phyloP scores from a whole-genome alignment of 2,329 filamentous ascomycete genomes.

The Pyrenochaeta sp. region DNA sequence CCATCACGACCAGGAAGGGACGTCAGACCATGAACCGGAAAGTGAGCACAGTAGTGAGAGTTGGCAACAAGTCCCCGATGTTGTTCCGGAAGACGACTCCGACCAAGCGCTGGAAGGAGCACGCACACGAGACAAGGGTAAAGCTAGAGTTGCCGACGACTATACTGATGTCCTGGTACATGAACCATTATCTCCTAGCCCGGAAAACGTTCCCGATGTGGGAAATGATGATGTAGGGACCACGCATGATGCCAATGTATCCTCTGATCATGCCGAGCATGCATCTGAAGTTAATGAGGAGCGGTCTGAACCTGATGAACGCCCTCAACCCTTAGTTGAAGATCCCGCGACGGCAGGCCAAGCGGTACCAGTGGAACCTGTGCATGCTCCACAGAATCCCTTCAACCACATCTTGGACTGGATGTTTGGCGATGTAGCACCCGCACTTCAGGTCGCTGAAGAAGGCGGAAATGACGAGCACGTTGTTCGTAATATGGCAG shows the following conservation, averaged over 20 bases:
- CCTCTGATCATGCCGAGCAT: constrained; percentile 10
- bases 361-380: constrained; percentile 17
- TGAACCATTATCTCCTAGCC: constrained; percentile 3
- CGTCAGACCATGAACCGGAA: constrained; percentile 38
- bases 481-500: constrained; percentile 65
- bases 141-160: constrained; percentile 29
- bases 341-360: constrained; percentile 9
- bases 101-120: constrained; percentile 38
- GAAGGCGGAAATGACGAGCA: constrained; percentile 63
- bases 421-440: constrained; percentile 59
- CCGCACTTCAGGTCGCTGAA: constrained; percentile 33
- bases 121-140: constrained; percentile 35
- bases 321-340: constrained; percentile 6
- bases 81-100: constrained; percentile 35
- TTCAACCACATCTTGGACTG: constrained; percentile 53
- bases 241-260: constrained; percentile 6
- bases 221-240: constrained; percentile 8
- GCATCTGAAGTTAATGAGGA: constrained; percentile 3
- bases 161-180: constrained; percentile 2
- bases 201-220: constrained; percentile 7
- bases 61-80: constrained; percentile 51
- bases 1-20: constrained; percentile 8
- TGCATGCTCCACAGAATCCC: constrained; percentile 20
- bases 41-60: constrained; percentile 51
- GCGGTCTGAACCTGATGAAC: constrained; percentile 3